Percentiles rank a stretch among this genome's conserved stretches.
phyloP scores from a whole-genome alignment of 345 rosid genomes.

The Gossypium ekmanianum region DNA sequence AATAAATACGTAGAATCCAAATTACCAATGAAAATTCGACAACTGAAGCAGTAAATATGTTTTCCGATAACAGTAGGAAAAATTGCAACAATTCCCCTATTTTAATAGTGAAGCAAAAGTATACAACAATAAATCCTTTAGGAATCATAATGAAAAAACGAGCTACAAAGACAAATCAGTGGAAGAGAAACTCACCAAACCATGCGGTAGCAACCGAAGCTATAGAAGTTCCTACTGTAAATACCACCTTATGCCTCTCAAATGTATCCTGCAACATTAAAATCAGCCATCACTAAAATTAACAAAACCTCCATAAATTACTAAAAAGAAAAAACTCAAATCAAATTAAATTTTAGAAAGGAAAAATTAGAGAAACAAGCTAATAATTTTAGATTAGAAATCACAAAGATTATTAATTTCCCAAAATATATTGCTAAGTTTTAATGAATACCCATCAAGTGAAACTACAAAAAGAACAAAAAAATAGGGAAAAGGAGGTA shows the following conservation, averaged over 20 bases:
- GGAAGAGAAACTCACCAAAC: slow-evolving; percentile 50
- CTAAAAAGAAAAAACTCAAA: background rate
- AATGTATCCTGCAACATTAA: slow-evolving; percentile 55
- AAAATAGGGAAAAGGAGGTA: background rate
- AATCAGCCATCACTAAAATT: slow-evolving; percentile 9
- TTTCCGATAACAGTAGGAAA: background rate
- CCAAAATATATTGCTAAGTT: background rate
- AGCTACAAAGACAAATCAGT: background rate
- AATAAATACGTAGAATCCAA: background rate
- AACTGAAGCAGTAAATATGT: background rate
- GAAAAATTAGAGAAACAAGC: background rate
- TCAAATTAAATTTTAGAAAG: background rate
- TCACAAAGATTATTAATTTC: background rate
- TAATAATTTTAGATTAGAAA: background rate
- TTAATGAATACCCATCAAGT: background rate
- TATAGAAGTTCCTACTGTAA: slow-evolving; percentile 82
- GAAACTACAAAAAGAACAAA: background rate
- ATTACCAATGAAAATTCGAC: background rate
- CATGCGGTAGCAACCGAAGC: slow-evolving; percentile 96
- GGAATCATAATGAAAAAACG: background rate
- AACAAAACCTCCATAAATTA: background rate
- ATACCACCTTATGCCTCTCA: slow-evolving; percentile 83
- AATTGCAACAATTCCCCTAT: background rate
- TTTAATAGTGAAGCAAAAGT: background rate
- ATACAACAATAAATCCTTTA: background rate